phyloP scores from a whole-genome alignment of 106 monocot species.

The Apostasia shenzhenica region DNA sequence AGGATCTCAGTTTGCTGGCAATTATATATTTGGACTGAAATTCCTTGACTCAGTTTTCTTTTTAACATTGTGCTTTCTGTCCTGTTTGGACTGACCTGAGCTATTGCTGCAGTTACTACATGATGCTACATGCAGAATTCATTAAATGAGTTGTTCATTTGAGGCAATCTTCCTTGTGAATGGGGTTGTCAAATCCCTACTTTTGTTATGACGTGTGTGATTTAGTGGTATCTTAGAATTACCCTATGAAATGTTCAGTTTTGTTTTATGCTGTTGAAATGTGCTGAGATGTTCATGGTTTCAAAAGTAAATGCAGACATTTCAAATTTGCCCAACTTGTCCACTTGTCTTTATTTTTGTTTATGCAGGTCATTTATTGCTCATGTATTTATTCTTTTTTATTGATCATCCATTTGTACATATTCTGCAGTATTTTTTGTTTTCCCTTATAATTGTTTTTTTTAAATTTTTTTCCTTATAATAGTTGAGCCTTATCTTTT shows the following conservation, averaged over 20 bases:
- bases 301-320: background rate
- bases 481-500: background rate
- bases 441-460: background rate
- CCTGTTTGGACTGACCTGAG: too few relatives aligned
- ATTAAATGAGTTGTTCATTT: background rate
- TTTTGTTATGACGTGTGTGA: background rate
- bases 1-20: too few relatives aligned
- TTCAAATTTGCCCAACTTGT: background rate
- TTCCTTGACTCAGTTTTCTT: too few relatives aligned
- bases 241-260: background rate
- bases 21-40: too few relatives aligned
- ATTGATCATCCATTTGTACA: background rate
- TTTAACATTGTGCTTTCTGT: too few relatives aligned
- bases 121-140: too few relatives aligned
- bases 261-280: slow-evolving; percentile 4
- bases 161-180: background rate
- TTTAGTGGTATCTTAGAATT: background rate
- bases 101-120: too few relatives aligned
- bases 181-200: background rate
- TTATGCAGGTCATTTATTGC: too few relatives aligned
- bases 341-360: background rate
- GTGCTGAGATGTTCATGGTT: background rate
- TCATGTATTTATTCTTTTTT: background rate
- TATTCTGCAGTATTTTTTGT: background rate
- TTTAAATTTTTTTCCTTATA: background rate